phyloP scores from a whole-genome alignment of 495 filamentous ascomycete genomes.

The Acidiella bohemica region DNA sequence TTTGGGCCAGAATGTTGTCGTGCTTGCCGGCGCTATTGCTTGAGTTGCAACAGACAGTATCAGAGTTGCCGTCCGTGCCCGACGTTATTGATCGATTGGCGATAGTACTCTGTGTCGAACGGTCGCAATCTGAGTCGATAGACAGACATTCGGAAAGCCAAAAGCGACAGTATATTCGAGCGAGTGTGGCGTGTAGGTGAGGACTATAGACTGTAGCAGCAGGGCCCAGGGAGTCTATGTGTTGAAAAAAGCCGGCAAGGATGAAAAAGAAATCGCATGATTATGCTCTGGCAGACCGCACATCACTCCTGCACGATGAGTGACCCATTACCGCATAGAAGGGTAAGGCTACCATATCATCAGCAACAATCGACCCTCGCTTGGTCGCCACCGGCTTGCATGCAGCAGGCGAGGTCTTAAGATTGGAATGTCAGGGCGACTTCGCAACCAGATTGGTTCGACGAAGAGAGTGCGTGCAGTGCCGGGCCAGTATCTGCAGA shows the following conservation, averaged over 20 bases:
- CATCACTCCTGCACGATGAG: slow-evolving; percentile 5
- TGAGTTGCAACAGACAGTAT: no score
- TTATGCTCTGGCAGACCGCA: slow-evolving; percentile 1
- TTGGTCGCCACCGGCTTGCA: slow-evolving; percentile 7
- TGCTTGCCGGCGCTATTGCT: no score
- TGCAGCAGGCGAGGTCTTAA: slow-evolving; percentile 1
- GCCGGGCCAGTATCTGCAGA: slow-evolving; percentile 6
- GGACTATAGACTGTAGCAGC: neutral
- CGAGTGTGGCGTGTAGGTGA: no score
- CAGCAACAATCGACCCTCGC: slow-evolving; percentile 1
- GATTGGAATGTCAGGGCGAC: slow-evolving; percentile 2
- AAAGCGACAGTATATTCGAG: no score
- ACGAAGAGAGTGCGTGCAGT: neutral
- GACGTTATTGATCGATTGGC: no score
- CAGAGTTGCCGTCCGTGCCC: no score
- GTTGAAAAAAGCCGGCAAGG: neutral
- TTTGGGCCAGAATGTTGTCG: no score
- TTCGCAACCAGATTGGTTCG: slow-evolving; percentile 8
- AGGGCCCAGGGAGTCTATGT: no score
- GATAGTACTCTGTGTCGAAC: no score
- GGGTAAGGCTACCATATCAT: slow-evolving; percentile 8
- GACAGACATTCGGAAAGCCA: no score
- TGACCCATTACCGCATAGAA: slow-evolving; percentile 15
- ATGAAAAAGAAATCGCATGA: slow-evolving; percentile 7
- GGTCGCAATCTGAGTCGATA: no score